phyloP scores from a whole-genome alignment of 192 early-diverging fungal genomes.

The Endogone sp. region DNA sequence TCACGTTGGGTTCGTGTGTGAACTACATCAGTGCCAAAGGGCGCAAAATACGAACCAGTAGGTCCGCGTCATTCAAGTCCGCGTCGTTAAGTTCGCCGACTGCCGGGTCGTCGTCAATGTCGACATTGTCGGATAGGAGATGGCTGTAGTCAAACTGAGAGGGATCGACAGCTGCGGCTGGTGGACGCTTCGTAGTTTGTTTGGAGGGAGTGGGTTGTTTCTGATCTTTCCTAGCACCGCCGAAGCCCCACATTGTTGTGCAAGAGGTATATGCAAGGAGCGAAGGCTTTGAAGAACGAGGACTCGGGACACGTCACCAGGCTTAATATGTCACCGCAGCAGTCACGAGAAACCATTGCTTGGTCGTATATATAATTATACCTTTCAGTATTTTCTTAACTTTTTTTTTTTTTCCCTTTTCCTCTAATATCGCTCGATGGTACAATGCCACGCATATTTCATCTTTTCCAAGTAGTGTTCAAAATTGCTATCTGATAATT shows the following conservation, averaged over 20 bases:
- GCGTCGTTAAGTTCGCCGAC: conserved; percentile 33
- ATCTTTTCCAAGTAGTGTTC: neutral
- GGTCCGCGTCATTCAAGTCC: conserved; percentile 48
- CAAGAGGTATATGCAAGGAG: too few species aligned
- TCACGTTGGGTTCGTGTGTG: neutral
- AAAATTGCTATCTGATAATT: conserved; percentile 61
- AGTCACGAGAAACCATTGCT: neutral
- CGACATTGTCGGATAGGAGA: conserved; percentile 18
- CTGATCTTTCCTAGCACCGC: neutral
- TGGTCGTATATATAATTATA: too few species aligned
- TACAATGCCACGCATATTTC: neutral
- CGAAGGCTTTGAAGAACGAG: neutral
- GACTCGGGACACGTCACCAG: neutral
- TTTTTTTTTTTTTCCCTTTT: neutral
- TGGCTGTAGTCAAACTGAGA: conserved; percentile 14
- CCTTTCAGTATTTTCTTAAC: too few species aligned
- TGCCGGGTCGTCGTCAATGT: conserved; percentile 24
- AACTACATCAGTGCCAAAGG: too few species aligned
- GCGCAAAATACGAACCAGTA: conserved; percentile 44
- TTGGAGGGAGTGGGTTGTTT: neutral
- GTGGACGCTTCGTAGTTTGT: neutral
- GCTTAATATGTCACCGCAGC: neutral
- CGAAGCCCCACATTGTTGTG: neutral
- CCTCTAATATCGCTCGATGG: neutral
- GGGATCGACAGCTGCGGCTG: too few species aligned